Percentiles rank a stretch among this genome's conserved stretches.
phyloP scores from a whole-genome alignment of 2,329 filamentous ascomycete genomes.

The Diaporthe batatas region DNA sequence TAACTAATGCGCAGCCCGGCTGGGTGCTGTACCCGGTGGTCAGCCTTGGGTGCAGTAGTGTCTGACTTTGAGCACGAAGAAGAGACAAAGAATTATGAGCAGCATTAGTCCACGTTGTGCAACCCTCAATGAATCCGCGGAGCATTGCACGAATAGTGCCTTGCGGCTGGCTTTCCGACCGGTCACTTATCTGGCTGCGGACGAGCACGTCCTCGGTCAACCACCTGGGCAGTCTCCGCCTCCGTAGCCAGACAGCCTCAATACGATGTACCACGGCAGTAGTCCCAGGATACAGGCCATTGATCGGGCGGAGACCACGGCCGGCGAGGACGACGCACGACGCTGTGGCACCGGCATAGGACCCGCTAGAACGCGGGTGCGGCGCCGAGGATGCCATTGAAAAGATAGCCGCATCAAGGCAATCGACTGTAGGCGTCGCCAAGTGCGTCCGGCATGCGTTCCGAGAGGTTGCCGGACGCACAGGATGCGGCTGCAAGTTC shows the following conservation, averaged over 20 bases:
- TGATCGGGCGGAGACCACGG: conserved; percentile 3
- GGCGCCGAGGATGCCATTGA: conserved; percentile 11
- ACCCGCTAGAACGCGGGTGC: neutral
- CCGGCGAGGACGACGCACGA: conserved; percentile 2
- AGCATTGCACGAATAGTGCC: neutral
- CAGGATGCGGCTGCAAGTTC: conserved; percentile 5
- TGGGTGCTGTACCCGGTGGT: conserved; percentile 17
- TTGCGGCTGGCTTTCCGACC: neutral
- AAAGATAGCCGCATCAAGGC: conserved; percentile 4
- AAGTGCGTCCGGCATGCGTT: neutral
- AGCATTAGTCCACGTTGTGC: conserved; percentile 25
- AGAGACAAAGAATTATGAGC: neutral
- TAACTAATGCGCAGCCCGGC: neutral
- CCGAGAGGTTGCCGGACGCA: conserved; percentile 2
- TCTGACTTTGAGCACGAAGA: neutral
- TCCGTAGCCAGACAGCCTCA: neutral
- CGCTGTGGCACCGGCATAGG: conserved; percentile 6
- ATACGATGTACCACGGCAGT: conserved; percentile 25
- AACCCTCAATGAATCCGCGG: too few species aligned
- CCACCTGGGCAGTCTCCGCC: neutral
- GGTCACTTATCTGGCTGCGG: neutral
- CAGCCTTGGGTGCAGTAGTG: conserved; percentile 11
- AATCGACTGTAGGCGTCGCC: neutral
- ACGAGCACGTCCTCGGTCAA: conserved; percentile 2
- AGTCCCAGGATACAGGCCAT: neutral